A percentile compares a stretch with the other conserved stretches of the same genome.
Evolutionary conservation across 768 basidiomycete species (phyloP).

Genomic region (Asterophora parasitica): DNA sequence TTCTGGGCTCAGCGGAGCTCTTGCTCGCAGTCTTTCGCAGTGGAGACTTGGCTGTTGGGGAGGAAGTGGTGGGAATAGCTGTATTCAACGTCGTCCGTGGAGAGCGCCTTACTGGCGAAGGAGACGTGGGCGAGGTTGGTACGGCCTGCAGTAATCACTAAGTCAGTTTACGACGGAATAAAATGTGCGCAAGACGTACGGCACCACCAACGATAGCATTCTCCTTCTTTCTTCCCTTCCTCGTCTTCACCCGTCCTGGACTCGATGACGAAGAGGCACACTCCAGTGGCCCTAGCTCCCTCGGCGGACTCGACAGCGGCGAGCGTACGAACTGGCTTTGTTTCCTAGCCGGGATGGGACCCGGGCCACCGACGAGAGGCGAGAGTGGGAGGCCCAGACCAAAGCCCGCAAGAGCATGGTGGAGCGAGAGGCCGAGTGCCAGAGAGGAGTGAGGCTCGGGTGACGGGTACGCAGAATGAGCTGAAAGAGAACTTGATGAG

Average conservation of each 20-base stretch:
- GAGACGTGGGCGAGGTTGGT: too few relatives aligned
- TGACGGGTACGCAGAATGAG: too few relatives aligned
- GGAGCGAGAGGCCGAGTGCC: not conserved
- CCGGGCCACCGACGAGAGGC: not conserved
- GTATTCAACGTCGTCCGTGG: too few relatives aligned
- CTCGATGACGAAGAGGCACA: not conserved
- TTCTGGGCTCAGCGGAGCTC: too few relatives aligned
- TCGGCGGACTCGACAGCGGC: constrained; percentile 4
- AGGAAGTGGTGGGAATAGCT: too few relatives aligned
- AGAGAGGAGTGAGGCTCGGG: not conserved
- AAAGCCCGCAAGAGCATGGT: not conserved
- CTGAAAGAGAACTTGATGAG: too few relatives aligned
- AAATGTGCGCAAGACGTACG: not conserved
- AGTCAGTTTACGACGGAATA: not conserved
- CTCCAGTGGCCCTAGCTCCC: not conserved
- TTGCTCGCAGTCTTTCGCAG: too few relatives aligned
- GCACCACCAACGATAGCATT: not conserved
- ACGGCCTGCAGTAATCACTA: too few relatives aligned
- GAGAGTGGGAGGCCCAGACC: not conserved
- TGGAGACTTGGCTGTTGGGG: too few relatives aligned
- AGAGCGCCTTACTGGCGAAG: too few relatives aligned
- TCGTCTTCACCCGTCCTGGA: not conserved
- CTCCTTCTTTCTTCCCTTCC: constrained; percentile 3
- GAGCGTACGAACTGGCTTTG: not conserved
- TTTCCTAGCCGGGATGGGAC: not conserved